These are phyloP conservation scores for Coemansia sp. DNA, from an alignment of 192 early-diverging fungal genomes.

Conservation along the genomic window DNA sequence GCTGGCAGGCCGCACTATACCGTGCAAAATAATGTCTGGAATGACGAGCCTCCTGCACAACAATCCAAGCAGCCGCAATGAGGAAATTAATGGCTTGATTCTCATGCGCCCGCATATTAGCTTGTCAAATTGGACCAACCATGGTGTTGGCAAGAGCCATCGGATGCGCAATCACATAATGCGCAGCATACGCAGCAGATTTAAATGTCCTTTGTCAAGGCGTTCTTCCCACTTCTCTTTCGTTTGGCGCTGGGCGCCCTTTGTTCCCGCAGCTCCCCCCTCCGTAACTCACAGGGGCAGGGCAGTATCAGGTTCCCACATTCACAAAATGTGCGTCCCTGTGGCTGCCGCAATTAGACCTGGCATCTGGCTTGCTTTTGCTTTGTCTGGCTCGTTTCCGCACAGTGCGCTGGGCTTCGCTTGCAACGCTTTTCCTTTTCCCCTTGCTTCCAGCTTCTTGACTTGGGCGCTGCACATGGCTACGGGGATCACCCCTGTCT, in stretches of 20 bases:
- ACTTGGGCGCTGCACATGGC: background rate
- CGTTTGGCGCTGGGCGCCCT: background rate
- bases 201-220: background rate
- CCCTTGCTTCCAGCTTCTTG: background rate
- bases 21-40: background rate
- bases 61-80: too few relatives aligned
- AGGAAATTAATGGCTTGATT: too few relatives aligned
- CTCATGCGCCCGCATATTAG: background rate
- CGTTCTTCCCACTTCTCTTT: background rate
- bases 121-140: background rate
- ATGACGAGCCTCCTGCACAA: background rate
- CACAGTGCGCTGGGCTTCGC: background rate
- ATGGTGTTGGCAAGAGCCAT: background rate
- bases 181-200: conserved; percentile 7
- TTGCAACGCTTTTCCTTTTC: background rate
- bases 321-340: background rate
- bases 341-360: conserved; percentile 10
- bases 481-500: background rate
- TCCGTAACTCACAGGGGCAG: too few relatives aligned
- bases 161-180: background rate
- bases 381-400: background rate
- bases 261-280: background rate
- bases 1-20: background rate
- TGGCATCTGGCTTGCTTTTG: background rate
- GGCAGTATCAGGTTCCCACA: background rate